Evolutionary conservation across 768 basidiomycete species (phyloP).

Genomic region (Mycena leptocephala): DNA sequence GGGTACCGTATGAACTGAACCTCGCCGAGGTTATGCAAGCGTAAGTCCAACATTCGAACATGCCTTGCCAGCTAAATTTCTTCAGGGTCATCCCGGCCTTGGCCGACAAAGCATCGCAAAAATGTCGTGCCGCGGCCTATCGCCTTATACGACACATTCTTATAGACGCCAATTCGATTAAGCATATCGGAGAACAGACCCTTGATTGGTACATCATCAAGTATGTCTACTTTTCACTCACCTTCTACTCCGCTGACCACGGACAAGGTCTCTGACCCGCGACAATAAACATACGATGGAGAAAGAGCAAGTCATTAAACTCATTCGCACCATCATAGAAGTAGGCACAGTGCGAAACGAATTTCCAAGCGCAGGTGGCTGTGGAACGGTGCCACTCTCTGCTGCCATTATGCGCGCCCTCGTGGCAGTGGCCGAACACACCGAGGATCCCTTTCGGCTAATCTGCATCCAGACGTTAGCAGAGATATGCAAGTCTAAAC

Average conservation of each 20-base stretch:
- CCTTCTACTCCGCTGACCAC: conserved; percentile 24
- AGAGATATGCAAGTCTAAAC: conserved; percentile 82
- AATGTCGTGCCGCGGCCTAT: conserved; percentile 88
- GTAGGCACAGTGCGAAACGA: conserved; percentile 76
- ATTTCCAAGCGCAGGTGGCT: conserved; percentile 58
- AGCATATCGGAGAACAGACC: conserved; percentile 72
- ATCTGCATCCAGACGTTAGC: conserved; percentile 90
- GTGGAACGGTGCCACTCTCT: conserved; percentile 73
- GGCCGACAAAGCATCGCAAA: conserved; percentile 80
- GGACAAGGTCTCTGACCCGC: conserved; percentile 81
- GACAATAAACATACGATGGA: conserved; percentile 89
- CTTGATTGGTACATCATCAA: conserved; percentile 94
- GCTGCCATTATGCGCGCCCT: conserved; percentile 89
- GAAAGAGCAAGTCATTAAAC: conserved; percentile 93
- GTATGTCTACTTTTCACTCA: conserved; percentile 59
- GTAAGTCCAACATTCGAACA: conserved; percentile 62
- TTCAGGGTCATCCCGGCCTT: conserved; percentile 84
- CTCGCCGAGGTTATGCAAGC: conserved; percentile 80
- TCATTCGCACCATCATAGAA: conserved; percentile 88
- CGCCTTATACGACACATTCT: conserved; percentile 86
- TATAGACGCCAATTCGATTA: conserved; percentile 82
- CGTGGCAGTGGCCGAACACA: conserved; percentile 94
- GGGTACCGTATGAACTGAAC: conserved; percentile 84
- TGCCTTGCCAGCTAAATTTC: conserved; percentile 16
- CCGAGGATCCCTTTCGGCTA: conserved; percentile 90